Evolutionary conservation across 2,329 filamentous ascomycete species (phyloP).

Genomic region (Helotiales sp.): DNA sequence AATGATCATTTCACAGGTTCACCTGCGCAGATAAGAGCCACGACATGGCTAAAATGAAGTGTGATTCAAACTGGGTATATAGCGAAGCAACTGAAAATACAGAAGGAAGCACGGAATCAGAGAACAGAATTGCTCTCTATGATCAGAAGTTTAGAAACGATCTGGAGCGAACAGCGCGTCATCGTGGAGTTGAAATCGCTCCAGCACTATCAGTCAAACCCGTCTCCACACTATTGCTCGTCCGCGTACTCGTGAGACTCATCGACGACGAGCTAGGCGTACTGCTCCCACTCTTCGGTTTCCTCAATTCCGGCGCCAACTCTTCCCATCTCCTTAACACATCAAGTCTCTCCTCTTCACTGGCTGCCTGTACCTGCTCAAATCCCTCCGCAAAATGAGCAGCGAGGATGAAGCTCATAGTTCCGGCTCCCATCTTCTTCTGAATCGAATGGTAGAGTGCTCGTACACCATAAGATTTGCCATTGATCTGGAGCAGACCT

Average conservation of each 20-base stretch:
- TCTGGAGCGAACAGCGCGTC: no score
- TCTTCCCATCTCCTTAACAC: conserved; percentile 29
- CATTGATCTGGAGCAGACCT: conserved; percentile 14
- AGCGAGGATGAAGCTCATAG: conserved; percentile 33
- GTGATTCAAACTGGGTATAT: not conserved
- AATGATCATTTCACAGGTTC: no score
- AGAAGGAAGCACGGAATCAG: not conserved
- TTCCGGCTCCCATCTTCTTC: conserved; percentile 26
- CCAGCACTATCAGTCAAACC: not conserved
- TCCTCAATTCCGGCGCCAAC: conserved; percentile 21
- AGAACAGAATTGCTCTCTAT: not conserved
- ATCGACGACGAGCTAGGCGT: conserved; percentile 10
- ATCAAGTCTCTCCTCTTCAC: conserved; percentile 27
- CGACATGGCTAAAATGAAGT: no score
- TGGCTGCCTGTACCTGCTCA: conserved; percentile 26
- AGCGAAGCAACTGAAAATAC: not conserved
- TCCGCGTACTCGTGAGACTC: not conserved
- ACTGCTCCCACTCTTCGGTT: conserved; percentile 8
- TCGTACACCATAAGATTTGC: conserved; percentile 25
- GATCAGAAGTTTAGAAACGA: not conserved
- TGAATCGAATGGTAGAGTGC: conserved; percentile 28
- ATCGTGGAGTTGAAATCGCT: not conserved
- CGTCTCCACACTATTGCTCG: not conserved
- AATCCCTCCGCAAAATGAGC: conserved; percentile 30
- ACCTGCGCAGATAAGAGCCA: no score